Base-by-base conservation (phyloP, 73 alveolate genomes). In the Paraurostyla sp. region DNA sequence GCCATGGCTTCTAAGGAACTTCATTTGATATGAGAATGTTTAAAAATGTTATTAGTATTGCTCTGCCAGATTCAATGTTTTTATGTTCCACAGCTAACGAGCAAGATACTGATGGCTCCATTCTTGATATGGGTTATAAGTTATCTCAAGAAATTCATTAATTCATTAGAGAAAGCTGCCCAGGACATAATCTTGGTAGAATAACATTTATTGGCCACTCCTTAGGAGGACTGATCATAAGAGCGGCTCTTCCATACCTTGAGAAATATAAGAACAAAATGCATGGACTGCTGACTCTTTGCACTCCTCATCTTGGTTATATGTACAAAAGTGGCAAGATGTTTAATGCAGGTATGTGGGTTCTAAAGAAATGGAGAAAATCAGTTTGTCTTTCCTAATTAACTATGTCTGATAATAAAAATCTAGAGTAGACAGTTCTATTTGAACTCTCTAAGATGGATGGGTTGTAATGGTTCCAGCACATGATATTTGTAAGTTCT, bases 261-360 rank as follows among this genome's bases (percentile, higher is more conserved):
- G 98, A 93, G 73, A 96, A 95, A 80, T 94, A 87, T 76, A 93
- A 93, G 65, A 98, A 93, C 59, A 95, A 97, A 81, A 95, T 98
- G 97, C 95, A 97, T 91, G 81, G 96, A 40, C 97, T 91, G 80
- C 75, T 98, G 90, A 95, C 99, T 91, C 87, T 98, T 30, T 94
- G 99, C 49, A 76, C 99, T 11, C 99, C 99, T 23, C 99, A 98
- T 87, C 83, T 96, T 30, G 99, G 99, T 7, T 95, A 96, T 71
- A 92, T 92, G 93, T 96, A 95, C 85, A 92, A 95, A 40, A 93
- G 96, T 56, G 96, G 98, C 68, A 97, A 97, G 80, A 86, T 98
- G 73, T 88, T 98, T 9, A 96, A 93, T 52, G 98, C 99, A 27
- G 99, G 99, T 35, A 95, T 98, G 94, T 98, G 99, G 99, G 95